Base-by-base conservation (phyloP, 2,329 filamentous ascomycete species). In the Myriosclerotinia curreyana region DNA sequence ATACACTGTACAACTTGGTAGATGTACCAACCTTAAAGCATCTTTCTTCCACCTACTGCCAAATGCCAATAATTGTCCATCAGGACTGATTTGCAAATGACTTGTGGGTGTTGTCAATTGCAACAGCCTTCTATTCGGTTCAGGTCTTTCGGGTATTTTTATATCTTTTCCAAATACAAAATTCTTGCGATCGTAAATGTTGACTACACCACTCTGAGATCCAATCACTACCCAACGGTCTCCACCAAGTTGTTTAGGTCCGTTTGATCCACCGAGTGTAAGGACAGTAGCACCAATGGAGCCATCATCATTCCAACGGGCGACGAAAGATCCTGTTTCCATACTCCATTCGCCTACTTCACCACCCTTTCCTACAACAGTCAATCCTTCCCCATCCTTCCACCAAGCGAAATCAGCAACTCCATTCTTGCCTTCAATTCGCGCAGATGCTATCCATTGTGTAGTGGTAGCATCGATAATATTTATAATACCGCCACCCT, bases 341-440 rank as follows among this genome's bases (percentile, higher is more conserved):
- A 96, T 80, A 73, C 87, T 89, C 84, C 91, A 99, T 79, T 99
- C 95, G 61, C 91, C 92, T 8, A 98, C 84, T 73, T 96, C 91
- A 31, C 95, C 95, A 69, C 90, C 92, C 76, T 89, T 93, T 66
- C 91, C 92, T 1, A 90, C 85, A 50, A 96, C 89, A 0, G 87
- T 89, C 71, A 99, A 80, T 5, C 93, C 94, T 49, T 88, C 84
- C 42, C 93, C 90, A 66, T 91, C 86, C 61, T 86, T 83, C 93
- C 93, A 97, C 95, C 95, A 99, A 1, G 86, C 86, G 72, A 97
- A 96, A 75, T 97, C 94, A 0, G 91, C 89, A 55, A 98, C 87
- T 46, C 93, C 93, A 59, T 92, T 88, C 56, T 85, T 83, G 68
- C 90, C 89, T 72, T 97, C 91, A 53, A 97, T 81, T 48, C 93